Evolutionary conservation across 2,329 filamentous ascomycete species (phyloP), one percentile per base, ranked within the genome.

Genomic region (Nemania serpens): DNA sequence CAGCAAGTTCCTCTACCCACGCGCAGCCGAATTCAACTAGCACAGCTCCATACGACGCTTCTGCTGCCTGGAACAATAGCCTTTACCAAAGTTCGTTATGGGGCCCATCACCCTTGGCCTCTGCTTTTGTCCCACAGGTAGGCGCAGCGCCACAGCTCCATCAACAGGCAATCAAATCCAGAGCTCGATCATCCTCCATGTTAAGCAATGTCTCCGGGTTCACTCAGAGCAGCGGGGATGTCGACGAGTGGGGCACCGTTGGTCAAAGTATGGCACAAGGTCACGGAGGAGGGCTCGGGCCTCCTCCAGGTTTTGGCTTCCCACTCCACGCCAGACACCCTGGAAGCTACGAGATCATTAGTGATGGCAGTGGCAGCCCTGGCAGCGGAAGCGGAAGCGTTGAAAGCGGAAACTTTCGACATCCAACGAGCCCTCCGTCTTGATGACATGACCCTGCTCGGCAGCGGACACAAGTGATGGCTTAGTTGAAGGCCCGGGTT

Each of bases 141-240:
- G 45, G 67, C 71, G 55, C 65, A 1, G 69, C 78, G 55, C 69
- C 75, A 12, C 69, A 74, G 45, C 25, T 56, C 68, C 66, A 74
- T 65, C 62, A 71, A 66, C 65, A 63, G 22, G 34, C 61, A n/a
- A 53, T 55, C 22, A 81, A 79, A 71, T 76, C 78, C 33, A 76
- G 86, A 46, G 85, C 84, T 20, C 82, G 86, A 50, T 88, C 85
- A 33, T 88, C 84, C 10, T 88, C 84, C 59, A 89, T 89, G 86
- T 81, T 89, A 2, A 88, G 85, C 69, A 83, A 88, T 68, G 77
- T 88, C 2, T 88, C 85, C n/a, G 85, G 86, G 18, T 87, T 88
- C 68, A 89, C 86, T 7, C 84, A 88, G 74, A 85, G 82, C 15
- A 87, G 82, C 66, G 79, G 78, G 49, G 84, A 82, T 46, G 83